phyloP scores from a whole-genome alignment of 2,329 filamentous ascomycete species.

The Madurella fahalii region DNA sequence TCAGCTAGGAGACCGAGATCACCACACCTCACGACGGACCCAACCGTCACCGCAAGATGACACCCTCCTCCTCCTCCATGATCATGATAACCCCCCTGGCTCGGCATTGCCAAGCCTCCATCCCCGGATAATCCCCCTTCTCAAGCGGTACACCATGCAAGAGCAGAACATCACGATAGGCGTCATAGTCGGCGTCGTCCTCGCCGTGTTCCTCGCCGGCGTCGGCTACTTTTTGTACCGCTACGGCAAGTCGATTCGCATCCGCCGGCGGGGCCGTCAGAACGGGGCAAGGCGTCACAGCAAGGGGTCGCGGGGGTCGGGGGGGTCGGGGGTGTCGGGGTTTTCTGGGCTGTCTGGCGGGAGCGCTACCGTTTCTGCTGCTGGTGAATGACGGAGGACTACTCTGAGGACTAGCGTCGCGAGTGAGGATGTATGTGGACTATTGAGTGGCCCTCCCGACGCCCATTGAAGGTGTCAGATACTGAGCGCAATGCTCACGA shows the following conservation, averaged over 20 bases:
- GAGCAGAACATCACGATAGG: slow-evolving; percentile 42
- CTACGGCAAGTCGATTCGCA: slow-evolving; percentile 38
- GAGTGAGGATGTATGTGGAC: too few species aligned
- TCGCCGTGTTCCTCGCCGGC: slow-evolving; percentile 38
- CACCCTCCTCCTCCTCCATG: too few species aligned
- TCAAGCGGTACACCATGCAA: slow-evolving; percentile 21
- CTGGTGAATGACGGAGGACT: neutral
- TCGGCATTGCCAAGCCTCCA: neutral
- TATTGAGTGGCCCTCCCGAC: too few species aligned
- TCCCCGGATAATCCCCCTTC: neutral
- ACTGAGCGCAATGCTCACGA: too few species aligned
- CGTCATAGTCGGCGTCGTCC: slow-evolving; percentile 39
- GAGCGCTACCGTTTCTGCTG: neutral
- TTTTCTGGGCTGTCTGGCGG: neutral
- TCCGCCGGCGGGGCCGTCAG: slow-evolving; percentile 29
- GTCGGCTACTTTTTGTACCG: slow-evolving; percentile 37
- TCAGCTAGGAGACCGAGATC: neutral
- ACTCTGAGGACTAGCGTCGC: neutral
- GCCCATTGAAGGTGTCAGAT: too few species aligned
- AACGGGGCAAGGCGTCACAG: neutral
- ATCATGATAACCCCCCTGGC: too few species aligned
- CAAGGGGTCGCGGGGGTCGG: neutral
- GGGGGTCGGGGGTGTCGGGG: neutral
- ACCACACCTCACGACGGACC: neutral
- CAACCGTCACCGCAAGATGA: neutral